These are phyloP conservation scores for Pichia sp. DNA, from an alignment of 1,139 yeast species.

Conservation along the genomic window DNA sequence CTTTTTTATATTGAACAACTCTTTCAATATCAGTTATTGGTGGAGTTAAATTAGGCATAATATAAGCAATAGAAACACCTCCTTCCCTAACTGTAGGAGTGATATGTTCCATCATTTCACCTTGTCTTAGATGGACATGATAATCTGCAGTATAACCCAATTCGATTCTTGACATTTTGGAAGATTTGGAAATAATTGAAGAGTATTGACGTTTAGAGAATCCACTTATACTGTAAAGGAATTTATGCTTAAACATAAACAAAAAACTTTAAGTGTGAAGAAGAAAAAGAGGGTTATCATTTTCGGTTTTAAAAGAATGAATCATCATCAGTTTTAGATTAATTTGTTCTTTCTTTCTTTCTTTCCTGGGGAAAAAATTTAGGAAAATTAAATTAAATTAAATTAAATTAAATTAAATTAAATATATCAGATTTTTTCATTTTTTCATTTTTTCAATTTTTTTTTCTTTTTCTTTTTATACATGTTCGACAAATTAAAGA, in stretches of 20 bases:
- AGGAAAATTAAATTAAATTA: too few relatives aligned
- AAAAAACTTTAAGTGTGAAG: neutral
- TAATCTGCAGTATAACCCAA: slow-evolving; percentile 88
- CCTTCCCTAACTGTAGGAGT: slow-evolving; percentile 89
- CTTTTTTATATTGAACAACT: slow-evolving; percentile 62
- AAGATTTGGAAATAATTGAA: slow-evolving; percentile 2
- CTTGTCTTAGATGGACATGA: slow-evolving; percentile 95
- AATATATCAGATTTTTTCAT: too few relatives aligned
- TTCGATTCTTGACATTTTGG: slow-evolving; percentile 19
- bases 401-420: too few relatives aligned
- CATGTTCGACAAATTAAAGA: too few relatives aligned
- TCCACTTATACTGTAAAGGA: neutral
- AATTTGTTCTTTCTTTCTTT: too few relatives aligned
- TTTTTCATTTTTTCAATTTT: too few relatives aligned
- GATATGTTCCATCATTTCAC: slow-evolving; percentile 83
- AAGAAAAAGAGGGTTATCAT: too few relatives aligned
- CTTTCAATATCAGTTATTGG: slow-evolving; percentile 79
- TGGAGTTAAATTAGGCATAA: slow-evolving; percentile 95
- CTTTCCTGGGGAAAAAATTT: too few relatives aligned
- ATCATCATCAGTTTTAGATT: too few relatives aligned
- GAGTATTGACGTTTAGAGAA: neutral
- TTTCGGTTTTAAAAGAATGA: too few relatives aligned
- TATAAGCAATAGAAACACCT: slow-evolving; percentile 83
- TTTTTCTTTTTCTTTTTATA: too few relatives aligned
- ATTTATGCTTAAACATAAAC: neutral